These are phyloP conservation scores for Pythium rishiriense DNA, from an alignment of 352 stramenopile genomes.

Conservation along the genomic window DNA sequence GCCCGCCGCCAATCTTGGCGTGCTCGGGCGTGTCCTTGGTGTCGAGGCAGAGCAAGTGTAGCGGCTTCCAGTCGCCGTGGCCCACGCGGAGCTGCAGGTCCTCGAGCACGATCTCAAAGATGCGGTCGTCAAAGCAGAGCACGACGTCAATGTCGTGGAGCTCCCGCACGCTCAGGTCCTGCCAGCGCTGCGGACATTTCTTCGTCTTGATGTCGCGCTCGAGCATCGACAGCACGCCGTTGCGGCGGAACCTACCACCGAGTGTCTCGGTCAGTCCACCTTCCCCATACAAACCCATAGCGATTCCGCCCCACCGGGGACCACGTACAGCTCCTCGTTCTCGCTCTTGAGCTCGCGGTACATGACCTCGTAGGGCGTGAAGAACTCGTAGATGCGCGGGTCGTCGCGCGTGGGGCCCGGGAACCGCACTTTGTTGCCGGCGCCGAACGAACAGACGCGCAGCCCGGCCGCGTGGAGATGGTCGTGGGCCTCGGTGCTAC, in stretches of 20 bases:
- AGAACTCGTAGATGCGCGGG: constrained; percentile 86
- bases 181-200: constrained; percentile 80
- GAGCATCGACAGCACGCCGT: constrained; percentile 85
- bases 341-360: constrained; percentile 81
- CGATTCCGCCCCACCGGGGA: background rate
- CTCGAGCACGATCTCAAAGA: constrained; percentile 88
- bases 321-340: constrained; percentile 63
- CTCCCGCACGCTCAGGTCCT: constrained; percentile 76
- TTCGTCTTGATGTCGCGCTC: constrained; percentile 89
- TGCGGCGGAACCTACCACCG: constrained; percentile 72
- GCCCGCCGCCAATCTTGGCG: constrained; percentile 78
- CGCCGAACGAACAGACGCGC: constrained; percentile 82
- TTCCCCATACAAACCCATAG: background rate
- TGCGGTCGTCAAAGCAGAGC: constrained; percentile 90
- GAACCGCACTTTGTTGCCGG: constrained; percentile 86
- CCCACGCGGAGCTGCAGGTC: constrained; percentile 66
- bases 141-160: constrained; percentile 81
- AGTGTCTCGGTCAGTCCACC: background rate
- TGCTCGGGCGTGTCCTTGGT: constrained; percentile 87
- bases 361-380: constrained; percentile 87
- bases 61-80: constrained; percentile 49
- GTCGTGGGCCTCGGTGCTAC: constrained; percentile 88
- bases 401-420: constrained; percentile 73
- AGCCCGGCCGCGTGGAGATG: constrained; percentile 76
- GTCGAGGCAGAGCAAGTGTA: constrained; percentile 88